A percentile compares a stretch with the other conserved stretches of the same genome.
Conservation (phyloP, 2,329 filamentous ascomycete species). For the Ophiostoma fasciatum region DNA sequence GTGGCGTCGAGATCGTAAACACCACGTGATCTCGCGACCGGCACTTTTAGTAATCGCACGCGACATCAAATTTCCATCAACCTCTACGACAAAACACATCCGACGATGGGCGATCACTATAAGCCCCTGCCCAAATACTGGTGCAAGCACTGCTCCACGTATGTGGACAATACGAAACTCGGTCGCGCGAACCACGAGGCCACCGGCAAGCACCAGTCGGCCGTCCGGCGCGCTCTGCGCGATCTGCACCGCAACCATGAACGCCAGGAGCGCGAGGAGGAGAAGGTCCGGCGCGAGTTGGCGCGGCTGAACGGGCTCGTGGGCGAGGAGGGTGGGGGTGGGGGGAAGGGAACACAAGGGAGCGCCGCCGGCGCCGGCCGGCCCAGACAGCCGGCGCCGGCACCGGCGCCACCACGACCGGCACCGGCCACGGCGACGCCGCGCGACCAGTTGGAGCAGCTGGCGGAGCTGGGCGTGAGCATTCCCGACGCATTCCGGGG, state of each 20-base stretch:
- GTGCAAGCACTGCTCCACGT: conserved; percentile 93
- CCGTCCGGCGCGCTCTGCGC: conserved; percentile 76
- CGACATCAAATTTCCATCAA: too few species aligned
- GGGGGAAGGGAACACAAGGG: conserved; percentile 10
- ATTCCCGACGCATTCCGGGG: conserved; percentile 64
- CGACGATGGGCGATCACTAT: conserved; percentile 91
- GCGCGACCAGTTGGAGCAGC: conserved; percentile 72
- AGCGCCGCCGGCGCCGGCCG: too few species aligned
- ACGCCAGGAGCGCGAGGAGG: conserved; percentile 63
- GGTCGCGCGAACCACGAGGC: conserved; percentile 82
- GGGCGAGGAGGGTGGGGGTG: conserved; percentile 24
- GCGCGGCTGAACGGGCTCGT: conserved; percentile 72
- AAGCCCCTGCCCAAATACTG: conserved; percentile 95
- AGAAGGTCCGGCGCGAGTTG: conserved; percentile 70
- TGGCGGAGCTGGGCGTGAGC: conserved; percentile 74
- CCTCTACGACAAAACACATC: too few species aligned
- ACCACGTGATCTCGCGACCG: too few species aligned
- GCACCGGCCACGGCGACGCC: conserved; percentile 11
- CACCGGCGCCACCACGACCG: background rate
- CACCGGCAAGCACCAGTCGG: conserved; percentile 69
- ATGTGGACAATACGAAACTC: conserved; percentile 82
- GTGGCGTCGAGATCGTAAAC: too few species aligned
- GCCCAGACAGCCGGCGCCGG: background rate
- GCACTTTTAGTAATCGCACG: too few species aligned
- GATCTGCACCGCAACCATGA: conserved; percentile 79